Evolutionary conservation across 192 early-diverging fungal genomes (phyloP).

Genomic region (Coemansia sp.): DNA sequence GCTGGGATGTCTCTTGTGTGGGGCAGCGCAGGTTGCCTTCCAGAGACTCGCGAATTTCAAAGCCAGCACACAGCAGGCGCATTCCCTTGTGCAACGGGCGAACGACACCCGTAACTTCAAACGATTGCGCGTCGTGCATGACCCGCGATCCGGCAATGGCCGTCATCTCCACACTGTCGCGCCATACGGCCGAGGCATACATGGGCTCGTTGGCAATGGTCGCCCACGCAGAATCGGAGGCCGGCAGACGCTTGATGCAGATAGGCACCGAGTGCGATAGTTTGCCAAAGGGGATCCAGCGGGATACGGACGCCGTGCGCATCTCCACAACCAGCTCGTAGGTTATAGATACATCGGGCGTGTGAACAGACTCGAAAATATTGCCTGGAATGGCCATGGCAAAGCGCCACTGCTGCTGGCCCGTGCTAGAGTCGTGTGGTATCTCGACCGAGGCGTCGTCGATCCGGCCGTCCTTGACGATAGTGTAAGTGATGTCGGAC

Average conservation of each 20-base stretch:
- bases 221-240: conserved; percentile 34
- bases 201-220: conserved; percentile 31
- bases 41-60: conserved; percentile 41
- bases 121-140: conserved; percentile 26
- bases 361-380: conserved; percentile 37
- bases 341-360: conserved; percentile 33
- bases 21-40: conserved; percentile 25
- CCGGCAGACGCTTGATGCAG: conserved; percentile 37
- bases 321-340: conserved; percentile 46
- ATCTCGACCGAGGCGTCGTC: conserved; percentile 9
- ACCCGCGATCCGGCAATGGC: conserved; percentile 28
- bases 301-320: conserved; percentile 12
- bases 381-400: conserved; percentile 41
- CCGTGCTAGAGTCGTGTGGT: conserved; percentile 2
- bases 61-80: conserved; percentile 39
- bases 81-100: conserved; percentile 45
- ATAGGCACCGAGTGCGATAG: conserved; percentile 15
- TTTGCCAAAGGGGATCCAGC: conserved; percentile 25
- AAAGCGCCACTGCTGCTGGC: conserved; percentile 43
- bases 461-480: conserved; percentile 31
- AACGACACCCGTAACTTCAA: conserved; percentile 23
- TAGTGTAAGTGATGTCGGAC: conserved; percentile 24
- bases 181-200: conserved; percentile 37
- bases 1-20: conserved; percentile 1
- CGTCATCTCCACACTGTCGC: conserved; percentile 39